Evolutionary conservation across 495 filamentous ascomycete species (phyloP).

Genomic region (Collariella sp.): DNA sequence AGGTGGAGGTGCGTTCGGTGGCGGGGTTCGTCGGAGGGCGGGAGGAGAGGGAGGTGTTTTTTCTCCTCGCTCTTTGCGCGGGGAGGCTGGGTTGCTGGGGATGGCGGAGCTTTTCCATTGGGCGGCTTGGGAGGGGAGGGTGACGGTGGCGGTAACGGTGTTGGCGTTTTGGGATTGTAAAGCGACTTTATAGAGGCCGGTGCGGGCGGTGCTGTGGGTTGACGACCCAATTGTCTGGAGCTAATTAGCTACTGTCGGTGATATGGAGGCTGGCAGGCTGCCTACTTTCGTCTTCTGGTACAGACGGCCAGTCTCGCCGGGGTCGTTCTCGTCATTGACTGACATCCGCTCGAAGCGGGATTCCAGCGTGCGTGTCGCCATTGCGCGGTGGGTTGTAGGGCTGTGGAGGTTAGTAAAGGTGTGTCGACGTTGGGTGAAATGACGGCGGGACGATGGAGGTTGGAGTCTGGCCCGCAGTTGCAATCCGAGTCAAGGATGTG

Average conservation of each 20-base stretch:
- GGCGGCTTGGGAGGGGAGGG: conserved; percentile 56
- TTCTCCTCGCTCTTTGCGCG: conserved; percentile 23
- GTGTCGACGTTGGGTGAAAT: background rate
- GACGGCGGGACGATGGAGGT: background rate
- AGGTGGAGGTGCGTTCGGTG: conserved; percentile 44
- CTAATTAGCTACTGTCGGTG: conserved; percentile 22
- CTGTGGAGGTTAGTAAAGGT: background rate
- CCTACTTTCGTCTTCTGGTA: conserved; percentile 64
- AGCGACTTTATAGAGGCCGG: conserved; percentile 72
- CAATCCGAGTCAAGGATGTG: conserved; percentile 8
- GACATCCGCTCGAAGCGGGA: conserved; percentile 74
- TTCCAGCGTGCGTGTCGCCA: conserved; percentile 53
- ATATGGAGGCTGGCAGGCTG: background rate
- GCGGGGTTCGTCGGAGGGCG: conserved; percentile 43
- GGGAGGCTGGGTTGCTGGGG: conserved; percentile 14
- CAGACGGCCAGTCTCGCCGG: conserved; percentile 35
- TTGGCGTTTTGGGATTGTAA: conserved; percentile 57
- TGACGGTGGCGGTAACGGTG: conserved; percentile 50
- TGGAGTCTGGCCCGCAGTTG: background rate
- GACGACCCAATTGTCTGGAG: conserved; percentile 45
- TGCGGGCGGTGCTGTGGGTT: conserved; percentile 51
- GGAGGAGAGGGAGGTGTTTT: conserved; percentile 16
- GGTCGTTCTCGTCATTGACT: conserved; percentile 73
- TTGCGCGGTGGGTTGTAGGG: conserved; percentile 18
- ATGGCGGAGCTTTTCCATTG: conserved; percentile 36